Percentiles rank a stretch among this genome's conserved stretches.
Conservation (phyloP, 352 stramenopile species). For the Phytophthora citricola region DNA sequence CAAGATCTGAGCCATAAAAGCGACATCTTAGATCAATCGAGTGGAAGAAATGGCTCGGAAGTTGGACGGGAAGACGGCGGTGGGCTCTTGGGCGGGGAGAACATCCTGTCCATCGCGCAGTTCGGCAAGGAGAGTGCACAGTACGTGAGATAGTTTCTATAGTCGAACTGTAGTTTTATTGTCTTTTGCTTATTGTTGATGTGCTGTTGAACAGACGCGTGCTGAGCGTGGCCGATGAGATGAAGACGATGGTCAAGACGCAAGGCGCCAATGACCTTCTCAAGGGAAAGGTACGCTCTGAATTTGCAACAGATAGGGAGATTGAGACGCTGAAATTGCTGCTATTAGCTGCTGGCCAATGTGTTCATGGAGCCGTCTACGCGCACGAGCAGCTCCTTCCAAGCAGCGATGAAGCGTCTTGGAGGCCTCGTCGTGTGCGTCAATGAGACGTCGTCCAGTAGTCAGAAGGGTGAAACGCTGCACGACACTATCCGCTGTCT, state of each 20-base stretch:
- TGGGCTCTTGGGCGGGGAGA: conserved; percentile 70
- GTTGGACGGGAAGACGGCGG: conserved; percentile 67
- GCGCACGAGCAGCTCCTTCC: conserved; percentile 98
- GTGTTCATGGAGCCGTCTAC: conserved; percentile 99
- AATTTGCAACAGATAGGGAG: not conserved
- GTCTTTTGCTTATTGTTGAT: conserved; percentile 2
- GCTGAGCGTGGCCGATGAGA: conserved; percentile 78
- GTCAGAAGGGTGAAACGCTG: conserved; percentile 99
- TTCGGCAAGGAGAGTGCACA: conserved; percentile 78
- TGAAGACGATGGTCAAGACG: conserved; percentile 84
- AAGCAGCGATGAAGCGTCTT: conserved; percentile 97
- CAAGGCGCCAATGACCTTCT: conserved; percentile 78
- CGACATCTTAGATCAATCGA: conserved; percentile 7
- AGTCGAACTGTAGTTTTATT: not conserved
- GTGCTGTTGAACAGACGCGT: conserved; percentile 53
- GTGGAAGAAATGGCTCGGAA: conserved; percentile 26
- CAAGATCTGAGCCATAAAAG: not conserved
- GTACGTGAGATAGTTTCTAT: conserved; percentile 33
- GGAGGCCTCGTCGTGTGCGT: conserved; percentile 96
- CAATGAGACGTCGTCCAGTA: conserved; percentile 94
- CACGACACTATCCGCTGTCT: conserved; percentile 97
- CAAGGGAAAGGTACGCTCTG: conserved; percentile 70
- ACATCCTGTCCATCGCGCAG: conserved; percentile 83
- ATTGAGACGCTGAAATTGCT: not conserved
- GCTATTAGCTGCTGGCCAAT: conserved; percentile 90